Conservation (phyloP, 768 basidiomycete genomes). For the Auricularia heimuer region DNA sequence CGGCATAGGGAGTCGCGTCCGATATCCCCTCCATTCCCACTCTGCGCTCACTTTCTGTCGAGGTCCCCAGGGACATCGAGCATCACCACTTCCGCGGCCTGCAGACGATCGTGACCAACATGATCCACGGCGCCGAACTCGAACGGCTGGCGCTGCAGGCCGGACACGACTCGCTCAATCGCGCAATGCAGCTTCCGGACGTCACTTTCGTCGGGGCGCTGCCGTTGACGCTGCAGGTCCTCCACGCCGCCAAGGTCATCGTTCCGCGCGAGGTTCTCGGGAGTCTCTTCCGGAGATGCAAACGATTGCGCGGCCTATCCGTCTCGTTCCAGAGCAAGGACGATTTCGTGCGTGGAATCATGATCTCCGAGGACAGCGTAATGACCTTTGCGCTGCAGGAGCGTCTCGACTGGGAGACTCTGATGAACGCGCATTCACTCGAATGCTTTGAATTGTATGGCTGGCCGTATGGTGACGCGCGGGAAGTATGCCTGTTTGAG, state of each 20-base stretch:
- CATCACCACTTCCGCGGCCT: not conserved
- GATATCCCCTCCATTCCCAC: too few relatives aligned
- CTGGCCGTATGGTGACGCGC: not conserved
- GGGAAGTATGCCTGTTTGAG: not conserved
- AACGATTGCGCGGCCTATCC: not conserved
- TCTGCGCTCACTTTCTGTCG: not conserved
- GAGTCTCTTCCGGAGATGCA: not conserved
- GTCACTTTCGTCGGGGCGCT: not conserved
- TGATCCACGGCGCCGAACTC: not conserved
- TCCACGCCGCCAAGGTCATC: not conserved
- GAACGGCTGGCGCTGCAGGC: not conserved
- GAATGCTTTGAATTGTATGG: not conserved
- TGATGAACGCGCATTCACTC: not conserved
- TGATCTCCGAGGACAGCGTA: not conserved
- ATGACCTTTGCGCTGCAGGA: not conserved
- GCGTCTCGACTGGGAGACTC: not conserved
- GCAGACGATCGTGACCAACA: not conserved
- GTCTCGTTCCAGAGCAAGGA: not conserved
- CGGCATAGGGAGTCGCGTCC: too few relatives aligned
- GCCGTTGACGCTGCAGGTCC: not conserved
- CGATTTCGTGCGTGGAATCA: not conserved
- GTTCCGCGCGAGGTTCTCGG: not conserved
- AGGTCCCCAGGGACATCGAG: not conserved
- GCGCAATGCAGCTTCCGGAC: not conserved
- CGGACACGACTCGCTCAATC: not conserved